Conservation (phyloP, 2,329 filamentous ascomycete species). For the Zopfia rhizophila region DNA sequence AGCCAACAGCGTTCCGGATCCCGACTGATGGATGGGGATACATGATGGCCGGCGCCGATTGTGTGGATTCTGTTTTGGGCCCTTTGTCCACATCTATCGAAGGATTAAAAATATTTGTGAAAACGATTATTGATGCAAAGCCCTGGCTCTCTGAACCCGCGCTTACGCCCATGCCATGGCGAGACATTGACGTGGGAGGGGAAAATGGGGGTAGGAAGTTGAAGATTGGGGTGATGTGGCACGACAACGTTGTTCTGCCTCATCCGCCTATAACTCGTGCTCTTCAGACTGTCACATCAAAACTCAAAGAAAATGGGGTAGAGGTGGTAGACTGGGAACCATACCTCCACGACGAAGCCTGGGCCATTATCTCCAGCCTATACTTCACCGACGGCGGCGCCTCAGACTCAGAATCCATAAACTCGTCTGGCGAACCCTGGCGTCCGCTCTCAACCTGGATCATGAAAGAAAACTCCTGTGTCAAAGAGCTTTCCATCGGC, state of each 20-base stretch:
- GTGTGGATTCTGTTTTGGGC: slow-evolving; percentile 62
- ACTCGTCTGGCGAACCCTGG: slow-evolving; percentile 66
- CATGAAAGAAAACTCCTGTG: slow-evolving; percentile 63
- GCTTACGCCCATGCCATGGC: slow-evolving; percentile 70
- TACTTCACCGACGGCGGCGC: slow-evolving; percentile 68
- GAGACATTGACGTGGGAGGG: slow-evolving; percentile 35
- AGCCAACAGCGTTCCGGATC: slow-evolving; percentile 58
- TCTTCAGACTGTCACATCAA: slow-evolving; percentile 58
- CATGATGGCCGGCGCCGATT: slow-evolving; percentile 58
- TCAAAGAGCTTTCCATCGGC: slow-evolving; percentile 51
- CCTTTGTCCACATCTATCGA: slow-evolving; percentile 65
- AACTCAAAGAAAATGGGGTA: slow-evolving; percentile 59
- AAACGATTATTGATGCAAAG: slow-evolving; percentile 60
- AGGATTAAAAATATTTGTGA: slow-evolving; percentile 65
- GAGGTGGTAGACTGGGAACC: slow-evolving; percentile 64
- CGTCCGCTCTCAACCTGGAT: slow-evolving; percentile 69
- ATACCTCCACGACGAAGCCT: slow-evolving; percentile 61
- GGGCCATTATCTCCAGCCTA: slow-evolving; percentile 55
- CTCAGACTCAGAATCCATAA: slow-evolving; percentile 63
- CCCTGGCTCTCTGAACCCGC: slow-evolving; percentile 69
- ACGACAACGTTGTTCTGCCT: slow-evolving; percentile 72
- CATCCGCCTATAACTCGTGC: slow-evolving; percentile 73
- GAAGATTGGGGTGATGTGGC: slow-evolving; percentile 70
- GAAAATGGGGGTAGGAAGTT: slow-evolving; percentile 47
- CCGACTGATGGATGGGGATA: slow-evolving; percentile 55